A percentile compares a stretch with the other conserved stretches of the same genome.
Evolutionary conservation across 192 early-diverging fungal genomes (phyloP).

Genomic region (Rhizophagus clarus): DNA sequence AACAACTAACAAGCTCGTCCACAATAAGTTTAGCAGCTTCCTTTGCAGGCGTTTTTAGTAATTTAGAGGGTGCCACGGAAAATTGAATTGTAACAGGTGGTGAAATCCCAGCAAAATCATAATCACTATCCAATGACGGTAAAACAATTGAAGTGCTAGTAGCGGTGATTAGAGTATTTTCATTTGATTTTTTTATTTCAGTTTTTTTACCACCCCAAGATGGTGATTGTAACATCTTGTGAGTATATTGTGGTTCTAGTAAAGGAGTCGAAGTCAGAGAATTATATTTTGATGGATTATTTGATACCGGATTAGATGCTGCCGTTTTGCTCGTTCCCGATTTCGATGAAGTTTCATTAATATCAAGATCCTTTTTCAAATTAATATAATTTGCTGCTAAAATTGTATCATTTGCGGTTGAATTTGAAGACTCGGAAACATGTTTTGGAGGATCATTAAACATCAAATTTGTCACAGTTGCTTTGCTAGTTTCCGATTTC

Average conservation of each 20-base stretch:
- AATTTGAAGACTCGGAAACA: constrained; percentile 22
- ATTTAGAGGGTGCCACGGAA: constrained; percentile 29
- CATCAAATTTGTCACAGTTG: neutral
- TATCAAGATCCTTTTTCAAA: neutral
- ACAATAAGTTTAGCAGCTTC: constrained; percentile 39
- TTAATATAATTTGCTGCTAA: neutral
- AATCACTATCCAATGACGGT: constrained; percentile 1
- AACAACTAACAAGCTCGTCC: constrained; percentile 32
- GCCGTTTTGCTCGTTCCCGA: neutral
- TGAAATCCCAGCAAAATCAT: constrained; percentile 27
- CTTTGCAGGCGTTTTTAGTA: constrained; percentile 36
- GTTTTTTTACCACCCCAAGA: neutral
- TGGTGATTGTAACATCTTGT: neutral
- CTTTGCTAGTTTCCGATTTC: neutral
- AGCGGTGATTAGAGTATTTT: neutral
- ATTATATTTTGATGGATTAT: neutral
- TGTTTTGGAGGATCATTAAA: too few species aligned
- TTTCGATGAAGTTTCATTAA: neutral
- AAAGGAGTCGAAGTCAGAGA: constrained; percentile 1
- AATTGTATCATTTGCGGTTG: constrained; percentile 6
- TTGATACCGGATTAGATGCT: neutral
- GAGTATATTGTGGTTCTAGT: neutral
- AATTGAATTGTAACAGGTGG: constrained; percentile 42
- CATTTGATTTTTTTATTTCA: neutral
- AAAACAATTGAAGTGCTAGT: neutral